These are phyloP conservation scores for Ceriops zippeliana DNA, from an alignment of 345 rosid species.

Conservation along the genomic window DNA sequence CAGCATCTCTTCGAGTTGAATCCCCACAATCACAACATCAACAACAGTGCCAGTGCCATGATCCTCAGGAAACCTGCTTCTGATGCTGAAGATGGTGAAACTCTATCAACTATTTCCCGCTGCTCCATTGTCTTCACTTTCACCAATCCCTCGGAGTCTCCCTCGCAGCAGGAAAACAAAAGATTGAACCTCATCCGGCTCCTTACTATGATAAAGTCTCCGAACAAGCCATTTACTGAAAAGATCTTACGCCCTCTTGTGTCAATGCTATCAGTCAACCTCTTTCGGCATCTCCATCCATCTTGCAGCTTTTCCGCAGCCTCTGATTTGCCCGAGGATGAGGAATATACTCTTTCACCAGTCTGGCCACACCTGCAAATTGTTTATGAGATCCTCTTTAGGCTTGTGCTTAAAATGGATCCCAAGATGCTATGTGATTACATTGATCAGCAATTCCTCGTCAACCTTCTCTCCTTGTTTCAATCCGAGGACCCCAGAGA, in stretches of 20 bases:
- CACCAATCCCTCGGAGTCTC: slow-evolving; percentile 47
- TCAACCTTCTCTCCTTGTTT: slow-evolving; percentile 43
- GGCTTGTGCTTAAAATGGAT: slow-evolving; percentile 33
- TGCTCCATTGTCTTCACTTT: slow-evolving; percentile 45
- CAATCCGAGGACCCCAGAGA: slow-evolving; percentile 64
- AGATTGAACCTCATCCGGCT: slow-evolving; percentile 44
- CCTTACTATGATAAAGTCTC: slow-evolving; percentile 34
- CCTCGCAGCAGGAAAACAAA: slow-evolving; percentile 48
- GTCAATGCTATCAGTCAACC: slow-evolving; percentile 49
- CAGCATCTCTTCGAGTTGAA: slow-evolving; percentile 42
- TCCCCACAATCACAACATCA: slow-evolving; percentile 8
- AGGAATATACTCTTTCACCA: slow-evolving; percentile 37
- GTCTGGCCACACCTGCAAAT: slow-evolving; percentile 55
- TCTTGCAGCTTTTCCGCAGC: slow-evolving; percentile 18
- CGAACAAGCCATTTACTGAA: slow-evolving; percentile 27
- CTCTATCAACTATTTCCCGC: slow-evolving; percentile 30
- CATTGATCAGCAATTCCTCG: slow-evolving; percentile 40
- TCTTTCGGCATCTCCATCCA: slow-evolving; percentile 56
- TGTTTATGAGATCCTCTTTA: slow-evolving; percentile 44
- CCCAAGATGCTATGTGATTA: slow-evolving; percentile 38
- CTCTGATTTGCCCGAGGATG: slow-evolving; percentile 40
- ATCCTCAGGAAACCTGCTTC: slow-evolving; percentile 10
- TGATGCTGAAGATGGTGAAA: slow-evolving; percentile 32
- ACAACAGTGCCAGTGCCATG: slow-evolving; percentile 12
- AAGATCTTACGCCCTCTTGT: slow-evolving; percentile 33